A percentile compares a stretch with the other conserved stretches of the same genome.
Conservation (phyloP, 176 grass and related monocot genomes). For the Elymus sibiricus region DNA sequence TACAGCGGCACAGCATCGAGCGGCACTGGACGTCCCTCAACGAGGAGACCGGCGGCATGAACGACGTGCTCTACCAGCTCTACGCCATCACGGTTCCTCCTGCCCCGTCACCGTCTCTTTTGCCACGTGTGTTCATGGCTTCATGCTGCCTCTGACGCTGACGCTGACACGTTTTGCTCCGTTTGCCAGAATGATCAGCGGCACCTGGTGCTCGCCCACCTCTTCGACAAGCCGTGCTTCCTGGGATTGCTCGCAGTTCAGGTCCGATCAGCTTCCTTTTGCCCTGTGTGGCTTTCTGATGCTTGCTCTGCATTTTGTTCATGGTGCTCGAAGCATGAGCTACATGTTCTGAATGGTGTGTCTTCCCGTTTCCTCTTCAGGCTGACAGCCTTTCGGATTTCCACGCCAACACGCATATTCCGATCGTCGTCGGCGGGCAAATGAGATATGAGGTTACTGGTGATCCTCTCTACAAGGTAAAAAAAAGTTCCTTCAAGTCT, state of each 20-base stretch:
- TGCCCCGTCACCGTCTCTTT: background rate
- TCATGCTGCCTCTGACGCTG: background rate
- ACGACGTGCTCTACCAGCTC: slow-evolving; percentile 95
- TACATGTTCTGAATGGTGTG: background rate
- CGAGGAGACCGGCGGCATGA: slow-evolving; percentile 98
- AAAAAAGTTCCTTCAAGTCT: background rate
- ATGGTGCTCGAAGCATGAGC: background rate
- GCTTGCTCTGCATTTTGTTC: background rate
- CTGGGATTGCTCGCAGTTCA: slow-evolving; percentile 85
- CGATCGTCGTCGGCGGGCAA: slow-evolving; percentile 77
- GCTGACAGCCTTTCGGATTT: slow-evolving; percentile 83
- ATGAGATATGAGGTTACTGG: slow-evolving; percentile 91
- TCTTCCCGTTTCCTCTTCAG: slow-evolving; percentile 15
- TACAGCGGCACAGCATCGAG: slow-evolving; percentile 76
- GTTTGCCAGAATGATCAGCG: slow-evolving; percentile 61
- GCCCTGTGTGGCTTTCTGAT: background rate
- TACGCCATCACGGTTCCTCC: slow-evolving; percentile 65
- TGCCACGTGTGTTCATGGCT: background rate
- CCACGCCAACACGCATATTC: slow-evolving; percentile 93
- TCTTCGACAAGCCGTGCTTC: slow-evolving; percentile 97
- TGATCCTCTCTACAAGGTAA: slow-evolving; percentile 96
- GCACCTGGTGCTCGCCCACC: slow-evolving; percentile 81
- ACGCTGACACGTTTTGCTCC: background rate
- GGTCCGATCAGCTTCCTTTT: slow-evolving; percentile 20
- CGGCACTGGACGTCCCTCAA: slow-evolving; percentile 85